These are phyloP conservation scores for Neopestalotiopsis rosae DNA, from an alignment of 2,329 filamentous ascomycete genomes.

Conservation along the genomic window DNA sequence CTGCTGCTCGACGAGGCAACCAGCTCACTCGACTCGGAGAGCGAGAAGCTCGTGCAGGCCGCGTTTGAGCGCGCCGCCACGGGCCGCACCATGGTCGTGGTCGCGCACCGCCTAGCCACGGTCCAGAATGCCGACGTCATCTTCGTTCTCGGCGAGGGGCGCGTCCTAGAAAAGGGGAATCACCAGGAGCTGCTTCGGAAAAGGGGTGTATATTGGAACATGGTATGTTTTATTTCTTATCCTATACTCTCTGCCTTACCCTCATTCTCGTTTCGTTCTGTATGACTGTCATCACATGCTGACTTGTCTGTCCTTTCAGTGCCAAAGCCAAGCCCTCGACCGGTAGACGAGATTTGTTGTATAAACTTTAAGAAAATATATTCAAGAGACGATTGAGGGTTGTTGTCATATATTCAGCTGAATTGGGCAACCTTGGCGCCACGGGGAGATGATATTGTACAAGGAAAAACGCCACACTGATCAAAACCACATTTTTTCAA, in stretches of 20 bases:
- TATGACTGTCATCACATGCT: constrained; percentile 17
- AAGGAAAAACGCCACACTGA: background rate
- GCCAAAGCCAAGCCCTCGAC: constrained; percentile 64
- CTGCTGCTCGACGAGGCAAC: constrained; percentile 78
- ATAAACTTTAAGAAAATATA: background rate
- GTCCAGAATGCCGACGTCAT: constrained; percentile 83
- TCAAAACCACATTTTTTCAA: background rate
- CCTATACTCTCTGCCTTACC: background rate
- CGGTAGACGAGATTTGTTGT: constrained; percentile 37
- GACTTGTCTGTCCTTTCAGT: constrained; percentile 42
- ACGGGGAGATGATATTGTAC: background rate
- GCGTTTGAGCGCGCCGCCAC: constrained; percentile 70
- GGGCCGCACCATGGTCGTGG: constrained; percentile 72
- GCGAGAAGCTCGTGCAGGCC: constrained; percentile 62
- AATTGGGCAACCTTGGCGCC: too few species aligned
- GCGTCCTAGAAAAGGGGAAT: constrained; percentile 58
- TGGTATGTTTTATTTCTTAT: constrained; percentile 44
- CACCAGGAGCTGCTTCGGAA: constrained; percentile 56
- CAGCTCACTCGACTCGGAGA: constrained; percentile 68
- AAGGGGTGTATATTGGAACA: constrained; percentile 62
- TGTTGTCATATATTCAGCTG: too few species aligned
- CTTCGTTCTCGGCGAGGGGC: constrained; percentile 75
- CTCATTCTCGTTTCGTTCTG: background rate
- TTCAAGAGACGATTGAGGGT: too few species aligned
- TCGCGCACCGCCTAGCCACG: constrained; percentile 78